These are phyloP conservation scores for Fusarium agapanthi DNA, from an alignment of 2,329 filamentous ascomycete genomes.

Conservation along the genomic window DNA sequence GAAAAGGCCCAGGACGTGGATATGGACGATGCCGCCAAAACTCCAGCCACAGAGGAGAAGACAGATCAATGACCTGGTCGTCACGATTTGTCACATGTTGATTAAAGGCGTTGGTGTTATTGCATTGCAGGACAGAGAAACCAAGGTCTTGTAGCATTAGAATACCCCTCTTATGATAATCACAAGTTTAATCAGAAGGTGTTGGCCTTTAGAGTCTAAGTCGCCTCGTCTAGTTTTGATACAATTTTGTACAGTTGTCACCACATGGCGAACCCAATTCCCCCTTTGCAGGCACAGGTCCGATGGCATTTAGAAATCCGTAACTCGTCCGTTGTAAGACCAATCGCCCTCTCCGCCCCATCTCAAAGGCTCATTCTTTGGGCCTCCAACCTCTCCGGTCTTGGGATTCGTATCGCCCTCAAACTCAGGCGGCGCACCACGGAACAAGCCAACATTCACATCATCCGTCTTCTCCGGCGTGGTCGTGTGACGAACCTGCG, in stretches of 20 bases:
- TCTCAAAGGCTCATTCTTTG: constrained; percentile 94
- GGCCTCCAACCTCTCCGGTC: constrained; percentile 94
- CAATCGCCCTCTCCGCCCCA: constrained; percentile 83
- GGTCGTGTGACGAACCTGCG: constrained; percentile 24
- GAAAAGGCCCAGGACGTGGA: constrained; percentile 43
- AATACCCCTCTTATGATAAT: constrained; percentile 41
- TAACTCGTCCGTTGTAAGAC: constrained; percentile 95
- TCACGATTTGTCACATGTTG: constrained; percentile 18
- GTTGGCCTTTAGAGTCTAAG: constrained; percentile 10
- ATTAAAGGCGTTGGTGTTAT: constrained; percentile 38
- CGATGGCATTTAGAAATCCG: constrained; percentile 72
- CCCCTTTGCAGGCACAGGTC: not conserved
- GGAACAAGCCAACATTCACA: constrained; percentile 68
- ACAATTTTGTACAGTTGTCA: constrained; percentile 22
- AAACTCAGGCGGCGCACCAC: constrained; percentile 89
- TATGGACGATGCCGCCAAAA: constrained; percentile 42
- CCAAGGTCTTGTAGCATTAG: constrained; percentile 39
- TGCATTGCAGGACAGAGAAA: constrained; percentile 31
- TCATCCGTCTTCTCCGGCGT: constrained; percentile 48
- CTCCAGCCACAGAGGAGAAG: constrained; percentile 20
- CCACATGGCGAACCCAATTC: not conserved
- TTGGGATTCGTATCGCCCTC: constrained; percentile 90
- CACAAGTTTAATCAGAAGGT: constrained; percentile 30
- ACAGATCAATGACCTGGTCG: constrained; percentile 22
- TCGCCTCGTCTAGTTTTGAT: constrained; percentile 26